Conservation (phyloP, 2,329 filamentous ascomycete genomes). For the Rutstroemia sp. region DNA sequence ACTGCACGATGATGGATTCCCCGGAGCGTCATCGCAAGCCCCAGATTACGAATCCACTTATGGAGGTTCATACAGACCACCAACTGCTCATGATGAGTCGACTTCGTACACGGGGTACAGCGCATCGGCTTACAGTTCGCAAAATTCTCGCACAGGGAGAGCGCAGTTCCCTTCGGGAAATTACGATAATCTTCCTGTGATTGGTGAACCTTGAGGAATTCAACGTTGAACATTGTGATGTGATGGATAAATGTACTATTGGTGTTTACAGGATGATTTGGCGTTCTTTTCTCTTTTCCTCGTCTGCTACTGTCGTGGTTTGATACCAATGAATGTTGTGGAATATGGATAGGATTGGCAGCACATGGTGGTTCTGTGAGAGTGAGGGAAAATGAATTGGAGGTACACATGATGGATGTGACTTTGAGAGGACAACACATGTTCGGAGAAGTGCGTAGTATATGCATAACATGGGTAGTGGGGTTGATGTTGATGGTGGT, state of each 20-base stretch:
- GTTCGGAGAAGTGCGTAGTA: not conserved
- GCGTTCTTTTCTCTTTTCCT: not conserved
- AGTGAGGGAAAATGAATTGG: too few relatives aligned
- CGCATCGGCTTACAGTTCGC: constrained; percentile 26
- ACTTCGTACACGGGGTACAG: constrained; percentile 38
- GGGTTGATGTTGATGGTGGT: not conserved
- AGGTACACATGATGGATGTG: not conserved
- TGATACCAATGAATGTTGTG: constrained; percentile 1
- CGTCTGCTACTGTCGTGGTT: not conserved
- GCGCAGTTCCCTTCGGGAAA: constrained; percentile 48
- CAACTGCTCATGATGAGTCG: constrained; percentile 25
- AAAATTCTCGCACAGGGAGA: constrained; percentile 12
- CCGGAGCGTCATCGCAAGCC: constrained; percentile 3
- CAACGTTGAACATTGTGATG: not conserved
- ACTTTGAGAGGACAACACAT: not conserved
- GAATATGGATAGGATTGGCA: not conserved
- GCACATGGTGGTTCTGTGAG: not conserved
- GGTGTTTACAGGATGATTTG: not conserved
- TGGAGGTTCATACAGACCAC: constrained; percentile 16
- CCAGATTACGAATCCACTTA: constrained; percentile 13
- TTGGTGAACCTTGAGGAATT: constrained; percentile 2
- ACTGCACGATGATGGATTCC: constrained; percentile 16
- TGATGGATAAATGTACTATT: not conserved
- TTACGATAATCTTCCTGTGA: constrained; percentile 37
- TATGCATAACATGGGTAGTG: not conserved